These are phyloP conservation scores for Acacia acuminata DNA, from an alignment of 306 rosid genomes.

Conservation along the genomic window DNA sequence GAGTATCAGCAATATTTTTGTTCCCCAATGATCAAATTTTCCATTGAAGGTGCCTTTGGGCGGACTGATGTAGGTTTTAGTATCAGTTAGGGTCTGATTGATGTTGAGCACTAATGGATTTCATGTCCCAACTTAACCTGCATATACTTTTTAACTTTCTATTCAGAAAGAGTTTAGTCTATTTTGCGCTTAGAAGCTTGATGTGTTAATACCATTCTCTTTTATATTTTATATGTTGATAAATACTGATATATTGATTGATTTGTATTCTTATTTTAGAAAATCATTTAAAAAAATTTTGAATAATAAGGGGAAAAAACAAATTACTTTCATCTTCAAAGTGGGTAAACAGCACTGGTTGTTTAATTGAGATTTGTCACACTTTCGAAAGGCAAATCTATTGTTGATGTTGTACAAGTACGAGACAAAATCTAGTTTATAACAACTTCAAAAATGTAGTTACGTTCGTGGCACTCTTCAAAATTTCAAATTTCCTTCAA, in stretches of 20 bases:
- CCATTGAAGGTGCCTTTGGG: neutral
- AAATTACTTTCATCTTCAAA: neutral
- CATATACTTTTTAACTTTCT: neutral
- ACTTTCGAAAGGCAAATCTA: too few relatives aligned
- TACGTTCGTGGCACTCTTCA: too few relatives aligned
- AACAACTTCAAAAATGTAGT: too few relatives aligned
- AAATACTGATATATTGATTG: neutral
- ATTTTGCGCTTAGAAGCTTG: too few relatives aligned
- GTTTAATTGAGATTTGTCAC: too few relatives aligned
- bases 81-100: neutral
- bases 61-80: neutral
- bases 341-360: neutral
- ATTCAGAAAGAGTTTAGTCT: neutral
- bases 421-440: too few relatives aligned
- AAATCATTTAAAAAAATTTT: too few relatives aligned
- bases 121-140: neutral
- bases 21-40: neutral
- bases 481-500: too few relatives aligned
- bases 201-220: too few relatives aligned
- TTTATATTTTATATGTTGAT: neutral
- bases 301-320: too few relatives aligned
- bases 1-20: neutral
- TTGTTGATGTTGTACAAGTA: too few relatives aligned
- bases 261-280: too few relatives aligned
- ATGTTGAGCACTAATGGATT: neutral